Conservation (phyloP, 768 basidiomycete genomes). For the Leccinum olivaceopallidum region DNA sequence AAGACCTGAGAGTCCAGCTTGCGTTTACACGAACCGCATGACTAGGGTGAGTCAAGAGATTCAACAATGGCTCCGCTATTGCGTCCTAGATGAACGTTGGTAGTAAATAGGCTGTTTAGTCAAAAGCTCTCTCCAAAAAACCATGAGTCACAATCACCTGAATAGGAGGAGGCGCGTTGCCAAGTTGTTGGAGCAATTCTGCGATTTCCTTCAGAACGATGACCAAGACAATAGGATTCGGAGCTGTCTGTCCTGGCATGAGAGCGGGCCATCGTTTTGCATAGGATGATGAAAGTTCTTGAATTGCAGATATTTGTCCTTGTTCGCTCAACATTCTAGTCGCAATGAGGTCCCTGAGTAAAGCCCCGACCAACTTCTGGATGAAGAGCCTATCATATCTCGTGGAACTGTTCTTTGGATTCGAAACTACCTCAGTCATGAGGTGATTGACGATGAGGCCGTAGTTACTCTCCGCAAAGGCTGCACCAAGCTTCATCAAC, state of each 20-base stretch:
- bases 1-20: conserved; percentile 85
- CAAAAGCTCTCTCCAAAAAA: neutral
- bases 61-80: conserved; percentile 79
- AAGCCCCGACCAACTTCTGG: conserved; percentile 69
- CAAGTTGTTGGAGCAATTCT: conserved; percentile 83
- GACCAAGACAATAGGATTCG: conserved; percentile 64
- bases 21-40: conserved; percentile 86
- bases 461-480: conserved; percentile 84
- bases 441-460: conserved; percentile 76
- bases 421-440: conserved; percentile 72
- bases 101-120: neutral
- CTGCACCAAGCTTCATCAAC: conserved; percentile 69
- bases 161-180: conserved; percentile 88
- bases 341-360: conserved; percentile 86
- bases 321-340: conserved; percentile 90
- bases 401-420: conserved; percentile 50
- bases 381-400: conserved; percentile 76
- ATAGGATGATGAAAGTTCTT: conserved; percentile 79
- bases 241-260: conserved; percentile 81
- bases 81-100: no score
- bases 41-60: conserved; percentile 83
- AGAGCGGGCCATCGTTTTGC: conserved; percentile 92
- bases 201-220: conserved; percentile 83
- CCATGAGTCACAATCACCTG: conserved; percentile 48
- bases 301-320: conserved; percentile 89